Percentiles rank a stretch among this genome's conserved stretches.
These are phyloP conservation scores for Lachancea quebecensis DNA, from an alignment of 805 yeast genomes.

Conservation along the genomic window DNA sequence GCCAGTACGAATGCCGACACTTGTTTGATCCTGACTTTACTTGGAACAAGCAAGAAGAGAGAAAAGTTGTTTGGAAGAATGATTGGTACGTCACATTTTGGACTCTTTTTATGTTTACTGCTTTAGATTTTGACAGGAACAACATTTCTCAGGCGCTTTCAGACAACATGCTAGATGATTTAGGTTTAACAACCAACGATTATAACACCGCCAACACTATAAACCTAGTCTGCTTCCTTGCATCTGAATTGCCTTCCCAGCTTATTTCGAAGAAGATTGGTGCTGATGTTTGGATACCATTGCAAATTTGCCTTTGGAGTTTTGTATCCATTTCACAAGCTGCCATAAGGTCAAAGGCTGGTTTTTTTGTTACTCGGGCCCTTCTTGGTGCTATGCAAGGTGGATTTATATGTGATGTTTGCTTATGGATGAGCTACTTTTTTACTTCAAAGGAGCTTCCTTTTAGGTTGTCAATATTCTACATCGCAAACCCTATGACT, in stretches of 20 bases:
- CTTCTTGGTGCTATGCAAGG: conserved; percentile 53
- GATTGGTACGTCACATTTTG: conserved; percentile 49
- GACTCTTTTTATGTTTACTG: conserved; percentile 52
- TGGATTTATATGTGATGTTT: conserved; percentile 59
- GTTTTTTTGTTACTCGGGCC: conserved; percentile 43
- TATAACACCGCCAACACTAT: conserved; percentile 54
- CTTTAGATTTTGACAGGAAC: conserved; percentile 51
- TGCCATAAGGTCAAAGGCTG: conserved; percentile 34
- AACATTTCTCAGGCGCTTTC: conserved; percentile 53
- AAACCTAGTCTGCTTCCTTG: conserved; percentile 42
- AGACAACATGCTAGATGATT: conserved; percentile 47
- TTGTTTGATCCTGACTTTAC: conserved; percentile 50
- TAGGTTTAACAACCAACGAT: conserved; percentile 45
- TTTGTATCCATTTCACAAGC: conserved; percentile 48
- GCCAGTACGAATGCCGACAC: conserved; percentile 46
- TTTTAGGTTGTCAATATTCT: conserved; percentile 53
- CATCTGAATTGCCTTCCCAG: conserved; percentile 62
- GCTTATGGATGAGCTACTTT: conserved; percentile 62
- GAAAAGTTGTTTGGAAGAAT: conserved; percentile 39
- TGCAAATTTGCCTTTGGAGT: conserved; percentile 53
- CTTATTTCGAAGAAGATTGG: conserved; percentile 55
- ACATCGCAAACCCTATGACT: conserved; percentile 47
- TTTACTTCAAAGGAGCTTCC: conserved; percentile 55
- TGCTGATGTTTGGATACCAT: conserved; percentile 54
- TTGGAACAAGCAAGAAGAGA: conserved; percentile 50